Evolutionary conservation across 2,329 filamentous ascomycete species (phyloP).

Genomic region (Sodiomyces alkalinus): DNA sequence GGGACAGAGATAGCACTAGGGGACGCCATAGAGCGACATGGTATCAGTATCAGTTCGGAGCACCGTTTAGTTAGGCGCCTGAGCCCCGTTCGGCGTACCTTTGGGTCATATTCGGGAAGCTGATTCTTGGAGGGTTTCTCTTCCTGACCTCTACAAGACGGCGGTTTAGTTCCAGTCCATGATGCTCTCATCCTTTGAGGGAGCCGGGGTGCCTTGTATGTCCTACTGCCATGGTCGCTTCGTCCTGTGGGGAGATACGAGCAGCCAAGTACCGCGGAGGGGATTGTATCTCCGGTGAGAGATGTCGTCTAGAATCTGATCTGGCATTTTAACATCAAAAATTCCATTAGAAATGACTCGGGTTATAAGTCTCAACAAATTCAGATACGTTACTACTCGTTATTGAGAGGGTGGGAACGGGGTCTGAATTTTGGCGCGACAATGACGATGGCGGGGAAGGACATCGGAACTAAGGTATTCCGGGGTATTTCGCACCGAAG

Average conservation of each 20-base stretch:
- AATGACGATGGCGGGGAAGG: too few relatives aligned
- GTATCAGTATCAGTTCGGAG: too few relatives aligned
- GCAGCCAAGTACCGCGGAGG: constrained; percentile 75
- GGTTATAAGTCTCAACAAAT: too few relatives aligned
- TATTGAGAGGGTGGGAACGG: too few relatives aligned
- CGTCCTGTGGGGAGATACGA: constrained; percentile 90
- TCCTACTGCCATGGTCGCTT: constrained; percentile 97
- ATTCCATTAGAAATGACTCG: too few relatives aligned
- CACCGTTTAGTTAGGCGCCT: too few relatives aligned
- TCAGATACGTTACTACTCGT: too few relatives aligned
- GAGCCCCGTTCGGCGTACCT: constrained; percentile 26
- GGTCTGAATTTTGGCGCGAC: too few relatives aligned
- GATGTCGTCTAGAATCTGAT: constrained; percentile 80
- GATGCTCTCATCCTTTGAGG: neutral
- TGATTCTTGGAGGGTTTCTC: constrained; percentile 53
- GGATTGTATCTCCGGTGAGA: constrained; percentile 92
- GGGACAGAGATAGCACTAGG: constrained; percentile 83
- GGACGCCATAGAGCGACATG: too few relatives aligned
- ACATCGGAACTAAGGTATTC: too few relatives aligned
- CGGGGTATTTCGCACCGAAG: too few relatives aligned
- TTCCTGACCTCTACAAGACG: constrained; percentile 50
- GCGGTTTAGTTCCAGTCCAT: neutral
- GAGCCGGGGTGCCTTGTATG: neutral
- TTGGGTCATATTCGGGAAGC: constrained; percentile 69
- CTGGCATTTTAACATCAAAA: constrained; percentile 50